A percentile compares a stretch with the other conserved stretches of the same genome.
phyloP scores from a whole-genome alignment of 139 green algal genomes.

The Closterium sp. region DNA sequence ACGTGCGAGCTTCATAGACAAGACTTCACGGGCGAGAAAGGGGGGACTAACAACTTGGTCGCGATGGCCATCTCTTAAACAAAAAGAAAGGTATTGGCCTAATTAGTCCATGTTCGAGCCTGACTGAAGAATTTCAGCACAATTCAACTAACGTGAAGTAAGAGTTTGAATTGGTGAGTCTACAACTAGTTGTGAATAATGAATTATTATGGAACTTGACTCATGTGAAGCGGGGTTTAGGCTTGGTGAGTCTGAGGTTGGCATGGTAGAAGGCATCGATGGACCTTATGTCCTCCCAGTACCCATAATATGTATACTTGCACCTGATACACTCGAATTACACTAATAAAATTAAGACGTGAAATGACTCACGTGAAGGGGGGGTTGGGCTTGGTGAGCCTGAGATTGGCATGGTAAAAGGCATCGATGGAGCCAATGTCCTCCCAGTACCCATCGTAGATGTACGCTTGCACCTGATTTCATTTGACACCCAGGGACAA shows the following conservation, averaged over 20 bases:
- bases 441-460: slow-evolving; percentile 54
- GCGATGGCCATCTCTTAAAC: too few relatives aligned
- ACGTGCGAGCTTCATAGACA: too few relatives aligned
- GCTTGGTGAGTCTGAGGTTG: slow-evolving; percentile 89
- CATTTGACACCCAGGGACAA: slow-evolving; percentile 66
- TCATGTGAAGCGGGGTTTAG: slow-evolving; percentile 76
- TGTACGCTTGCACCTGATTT: not conserved
- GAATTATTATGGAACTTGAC: not conserved
- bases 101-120: too few relatives aligned
- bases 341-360: too few relatives aligned
- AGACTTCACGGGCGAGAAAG: too few relatives aligned
- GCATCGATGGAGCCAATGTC: slow-evolving; percentile 93
- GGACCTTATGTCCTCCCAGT: slow-evolving; percentile 86
- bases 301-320: not conserved
- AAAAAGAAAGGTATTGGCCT: too few relatives aligned
- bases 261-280: slow-evolving; percentile 95
- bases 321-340: too few relatives aligned
- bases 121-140: too few relatives aligned
- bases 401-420: slow-evolving; percentile 97
- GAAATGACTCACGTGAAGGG: slow-evolving; percentile 79
- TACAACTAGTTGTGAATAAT: not conserved
- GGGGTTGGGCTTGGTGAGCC: slow-evolving; percentile 78
- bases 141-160: too few relatives aligned
- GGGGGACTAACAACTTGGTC: too few relatives aligned
- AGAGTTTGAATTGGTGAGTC: too few relatives aligned